These are phyloP conservation scores for Piper betle DNA, from an alignment of 164 flowering plant genomes.

Conservation along the genomic window DNA sequence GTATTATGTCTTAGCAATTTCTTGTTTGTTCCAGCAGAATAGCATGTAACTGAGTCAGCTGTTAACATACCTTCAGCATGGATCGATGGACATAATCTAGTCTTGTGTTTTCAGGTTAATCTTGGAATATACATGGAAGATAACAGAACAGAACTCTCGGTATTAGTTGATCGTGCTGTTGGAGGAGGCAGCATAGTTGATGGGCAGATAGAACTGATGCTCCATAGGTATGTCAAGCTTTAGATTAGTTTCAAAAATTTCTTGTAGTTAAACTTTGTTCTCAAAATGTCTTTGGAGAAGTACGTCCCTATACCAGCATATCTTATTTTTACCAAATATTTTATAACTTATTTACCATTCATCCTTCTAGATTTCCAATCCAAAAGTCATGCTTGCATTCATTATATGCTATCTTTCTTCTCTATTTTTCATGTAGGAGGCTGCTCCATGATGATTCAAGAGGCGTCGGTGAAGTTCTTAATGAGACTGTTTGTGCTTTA, in stretches of 20 bases:
- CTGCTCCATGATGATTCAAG: slow-evolving; percentile 72
- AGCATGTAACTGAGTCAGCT: no score
- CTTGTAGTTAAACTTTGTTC: no score
- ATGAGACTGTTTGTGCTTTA: slow-evolving; percentile 59
- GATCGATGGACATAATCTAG: neutral
- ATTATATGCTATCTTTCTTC: neutral
- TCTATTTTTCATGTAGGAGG: slow-evolving; percentile 36
- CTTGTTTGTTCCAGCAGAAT: no score
- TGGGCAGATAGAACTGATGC: slow-evolving; percentile 92
- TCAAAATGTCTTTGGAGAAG: neutral
- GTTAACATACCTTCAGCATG: no score
- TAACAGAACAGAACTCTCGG: slow-evolving; percentile 50
- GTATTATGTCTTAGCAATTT: no score
- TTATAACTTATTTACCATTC: neutral
- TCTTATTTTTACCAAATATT: no score
- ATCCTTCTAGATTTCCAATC: neutral
- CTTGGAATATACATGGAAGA: slow-evolving; percentile 78
- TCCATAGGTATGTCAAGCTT: slow-evolving; percentile 49
- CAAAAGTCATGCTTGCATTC: neutral
- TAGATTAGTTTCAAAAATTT: no score
- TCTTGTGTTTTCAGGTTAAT: slow-evolving; percentile 46
- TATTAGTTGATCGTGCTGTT: slow-evolving; percentile 81
- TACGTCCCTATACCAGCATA: neutral
- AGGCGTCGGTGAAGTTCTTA: slow-evolving; percentile 88
- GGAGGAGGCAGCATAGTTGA: slow-evolving; percentile 85